A percentile compares a stretch with the other conserved stretches of the same genome.
Conservation (phyloP, 2,329 filamentous ascomycete genomes). For the Teratosphaeria gauchensis region DNA sequence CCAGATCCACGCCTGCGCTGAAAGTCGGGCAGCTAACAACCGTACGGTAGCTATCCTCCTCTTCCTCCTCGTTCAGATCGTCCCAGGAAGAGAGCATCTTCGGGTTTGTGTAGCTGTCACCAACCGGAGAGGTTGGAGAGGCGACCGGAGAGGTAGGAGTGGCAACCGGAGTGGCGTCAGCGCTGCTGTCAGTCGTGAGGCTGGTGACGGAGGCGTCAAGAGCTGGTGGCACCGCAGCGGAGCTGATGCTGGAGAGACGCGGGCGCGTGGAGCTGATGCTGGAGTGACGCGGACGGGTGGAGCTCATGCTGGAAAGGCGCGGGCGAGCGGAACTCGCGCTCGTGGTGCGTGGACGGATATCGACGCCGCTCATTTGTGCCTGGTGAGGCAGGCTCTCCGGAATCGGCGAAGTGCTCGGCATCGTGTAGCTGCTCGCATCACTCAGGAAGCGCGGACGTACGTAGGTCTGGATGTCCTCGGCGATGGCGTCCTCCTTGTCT, state of each 20-base stretch:
- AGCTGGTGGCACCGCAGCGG: background rate
- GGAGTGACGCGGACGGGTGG: background rate
- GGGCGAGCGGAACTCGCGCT: background rate
- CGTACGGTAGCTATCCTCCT: background rate
- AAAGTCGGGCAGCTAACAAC: constrained; percentile 6
- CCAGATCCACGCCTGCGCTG: constrained; percentile 6
- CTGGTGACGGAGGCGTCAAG: background rate
- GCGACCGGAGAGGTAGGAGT: too few species aligned
- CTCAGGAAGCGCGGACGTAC: background rate
- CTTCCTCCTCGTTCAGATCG: background rate
- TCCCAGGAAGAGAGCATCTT: background rate
- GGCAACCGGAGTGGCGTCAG: too few species aligned
- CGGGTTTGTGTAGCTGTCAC: too few species aligned
- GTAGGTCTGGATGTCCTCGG: background rate
- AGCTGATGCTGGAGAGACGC: too few species aligned
- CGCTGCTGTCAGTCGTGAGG: background rate
- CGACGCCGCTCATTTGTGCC: background rate
- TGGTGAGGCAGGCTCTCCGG: background rate
- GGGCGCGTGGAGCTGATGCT: too few species aligned
- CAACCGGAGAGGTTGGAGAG: too few species aligned
- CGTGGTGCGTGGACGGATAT: background rate
- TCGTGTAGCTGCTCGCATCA: background rate
- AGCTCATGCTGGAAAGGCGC: background rate
- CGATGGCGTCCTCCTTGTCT: background rate
- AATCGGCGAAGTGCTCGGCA: background rate